Evolutionary conservation across 2,329 filamentous ascomycete species (phyloP).

Genomic region (Pseudogymnoascus sp.): DNA sequence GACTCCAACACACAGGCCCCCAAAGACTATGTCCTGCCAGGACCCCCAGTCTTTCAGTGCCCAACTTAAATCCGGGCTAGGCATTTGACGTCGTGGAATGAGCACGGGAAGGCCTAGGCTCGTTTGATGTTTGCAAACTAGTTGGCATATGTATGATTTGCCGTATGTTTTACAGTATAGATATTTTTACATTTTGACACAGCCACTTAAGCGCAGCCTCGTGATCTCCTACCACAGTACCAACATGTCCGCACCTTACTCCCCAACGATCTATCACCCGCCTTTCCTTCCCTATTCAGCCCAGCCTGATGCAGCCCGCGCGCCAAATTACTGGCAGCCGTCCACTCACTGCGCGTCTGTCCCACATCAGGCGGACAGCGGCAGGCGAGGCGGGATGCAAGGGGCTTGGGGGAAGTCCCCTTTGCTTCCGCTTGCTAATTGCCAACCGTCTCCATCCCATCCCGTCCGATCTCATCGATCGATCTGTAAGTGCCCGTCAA

Average conservation of each 20-base stretch:
- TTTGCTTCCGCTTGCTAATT: background rate
- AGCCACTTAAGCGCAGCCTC: background rate
- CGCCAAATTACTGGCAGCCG: background rate
- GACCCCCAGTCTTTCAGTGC: background rate
- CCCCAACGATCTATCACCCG: background rate
- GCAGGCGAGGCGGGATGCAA: background rate
- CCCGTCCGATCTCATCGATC: slow-evolving; percentile 6
- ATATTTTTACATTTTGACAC: background rate
- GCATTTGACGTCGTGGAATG: background rate
- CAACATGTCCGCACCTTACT: background rate
- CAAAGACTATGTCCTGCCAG: background rate
- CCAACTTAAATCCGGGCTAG: background rate
- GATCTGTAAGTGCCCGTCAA: background rate
- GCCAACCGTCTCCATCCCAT: background rate
- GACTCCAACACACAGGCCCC: background rate
- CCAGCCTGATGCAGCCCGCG: background rate
- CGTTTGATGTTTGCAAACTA: background rate
- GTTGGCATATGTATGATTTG: background rate
- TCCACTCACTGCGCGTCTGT: background rate
- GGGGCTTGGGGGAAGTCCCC: background rate
- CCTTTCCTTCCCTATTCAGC: background rate
- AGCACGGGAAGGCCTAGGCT: background rate
- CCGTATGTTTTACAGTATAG: background rate
- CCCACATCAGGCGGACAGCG: slow-evolving; percentile 1
- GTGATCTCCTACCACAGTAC: background rate